These are phyloP conservation scores for Ophiognomonia clavigignenti-juglandacearum DNA, from an alignment of 2,329 filamentous ascomycete species.

Conservation along the genomic window DNA sequence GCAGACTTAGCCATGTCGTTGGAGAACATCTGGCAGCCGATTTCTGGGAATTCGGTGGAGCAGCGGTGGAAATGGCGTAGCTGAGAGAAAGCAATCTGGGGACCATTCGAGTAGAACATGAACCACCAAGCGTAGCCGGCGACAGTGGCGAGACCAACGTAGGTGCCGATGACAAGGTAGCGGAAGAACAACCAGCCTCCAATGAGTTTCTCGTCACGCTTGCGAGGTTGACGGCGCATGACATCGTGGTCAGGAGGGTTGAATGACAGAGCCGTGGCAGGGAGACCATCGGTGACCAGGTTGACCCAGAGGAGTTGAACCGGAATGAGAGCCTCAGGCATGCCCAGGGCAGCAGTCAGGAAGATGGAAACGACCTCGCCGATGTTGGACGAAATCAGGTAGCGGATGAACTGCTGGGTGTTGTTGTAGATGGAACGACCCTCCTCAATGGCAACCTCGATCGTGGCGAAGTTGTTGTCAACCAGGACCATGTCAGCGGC, in stretches of 20 bases:
- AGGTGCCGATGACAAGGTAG: conserved; percentile 92
- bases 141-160: conserved; percentile 91
- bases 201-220: conserved; percentile 88
- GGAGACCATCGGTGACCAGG: conserved; percentile 93
- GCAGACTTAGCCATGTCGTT: conserved; percentile 83
- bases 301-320: conserved; percentile 99
- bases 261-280: conserved; percentile 93
- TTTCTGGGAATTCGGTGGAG: conserved; percentile 76
- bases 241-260: conserved; percentile 98
- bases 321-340: conserved; percentile 95
- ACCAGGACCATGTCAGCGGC: conserved; percentile 98
- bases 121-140: conserved; percentile 99
- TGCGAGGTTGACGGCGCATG: conserved; percentile 87
- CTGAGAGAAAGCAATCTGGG: conserved; percentile 87
- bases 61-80: conserved; percentile 92
- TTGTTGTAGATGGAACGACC: conserved; percentile 99
- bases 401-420: conserved; percentile 98
- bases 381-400: conserved; percentile 98
- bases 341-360: conserved; percentile 89
- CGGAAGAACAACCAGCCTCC: conserved; percentile 96
- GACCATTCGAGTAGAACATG: conserved; percentile 88
- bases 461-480: conserved; percentile 98
- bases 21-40: conserved; percentile 88
- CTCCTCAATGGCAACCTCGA: conserved; percentile 92
- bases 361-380: conserved; percentile 99